Conservation (phyloP, 192 early-diverging fungal species). For the Backusella tarrabulga region DNA sequence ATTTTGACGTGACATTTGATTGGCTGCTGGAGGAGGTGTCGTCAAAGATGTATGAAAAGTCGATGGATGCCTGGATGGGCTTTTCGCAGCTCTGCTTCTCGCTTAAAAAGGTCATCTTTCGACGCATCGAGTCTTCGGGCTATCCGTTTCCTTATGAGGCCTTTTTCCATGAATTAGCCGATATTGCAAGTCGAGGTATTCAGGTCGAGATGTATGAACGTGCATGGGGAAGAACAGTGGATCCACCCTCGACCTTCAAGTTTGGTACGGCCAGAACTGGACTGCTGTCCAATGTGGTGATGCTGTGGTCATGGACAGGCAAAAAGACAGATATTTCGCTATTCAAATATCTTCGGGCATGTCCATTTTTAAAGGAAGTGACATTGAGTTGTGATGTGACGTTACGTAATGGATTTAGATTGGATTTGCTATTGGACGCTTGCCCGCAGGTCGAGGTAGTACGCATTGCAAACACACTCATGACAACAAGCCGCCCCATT, state of each 20-base stretch:
- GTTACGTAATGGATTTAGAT: not conserved
- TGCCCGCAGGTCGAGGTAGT: not conserved
- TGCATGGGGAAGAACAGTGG: not conserved
- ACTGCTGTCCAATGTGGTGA: not conserved
- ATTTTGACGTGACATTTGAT: conserved; percentile 15
- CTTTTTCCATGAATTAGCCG: conserved; percentile 4
- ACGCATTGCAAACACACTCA: not conserved
- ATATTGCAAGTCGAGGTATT: not conserved
- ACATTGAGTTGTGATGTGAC: not conserved
- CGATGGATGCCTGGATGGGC: conserved; percentile 17
- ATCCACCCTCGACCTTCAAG: conserved; percentile 3
- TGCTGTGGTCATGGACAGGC: conserved; percentile 10
- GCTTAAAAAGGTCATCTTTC: not conserved
- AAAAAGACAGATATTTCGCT: conserved; percentile 6
- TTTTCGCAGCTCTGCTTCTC: conserved; percentile 6
- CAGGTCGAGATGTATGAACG: not conserved
- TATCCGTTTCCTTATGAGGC: conserved; percentile 10
- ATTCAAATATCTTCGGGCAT: not conserved
- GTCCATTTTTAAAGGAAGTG: not conserved
- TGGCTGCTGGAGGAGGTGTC: conserved; percentile 2
- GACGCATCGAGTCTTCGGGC: not conserved
- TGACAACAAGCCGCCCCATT: not conserved
- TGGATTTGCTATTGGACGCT: conserved; percentile 2
- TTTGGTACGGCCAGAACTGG: not conserved
- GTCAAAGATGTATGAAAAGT: not conserved